Percentiles rank a stretch among this genome's conserved stretches.
phyloP scores from a whole-genome alignment of 257 asterid genomes.

The Lycium ferocissimum region DNA sequence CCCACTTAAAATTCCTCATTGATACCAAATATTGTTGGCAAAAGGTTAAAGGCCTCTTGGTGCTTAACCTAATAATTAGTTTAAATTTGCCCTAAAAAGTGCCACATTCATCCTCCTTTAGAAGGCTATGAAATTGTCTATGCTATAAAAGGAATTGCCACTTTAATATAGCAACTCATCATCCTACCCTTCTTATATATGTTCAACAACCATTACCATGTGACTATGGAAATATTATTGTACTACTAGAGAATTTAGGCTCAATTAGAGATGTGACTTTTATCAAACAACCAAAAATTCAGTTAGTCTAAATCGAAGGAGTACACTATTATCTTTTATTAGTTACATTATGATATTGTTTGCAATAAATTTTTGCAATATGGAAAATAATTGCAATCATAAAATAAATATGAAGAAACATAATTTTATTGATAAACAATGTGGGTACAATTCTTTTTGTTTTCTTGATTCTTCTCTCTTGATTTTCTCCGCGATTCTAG shows the following conservation, averaged over 20 bases:
- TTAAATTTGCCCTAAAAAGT: not conserved
- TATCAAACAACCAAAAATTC: not conserved
- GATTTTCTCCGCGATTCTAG: too few species aligned
- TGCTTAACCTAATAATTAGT: not conserved
- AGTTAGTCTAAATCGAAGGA: not conserved
- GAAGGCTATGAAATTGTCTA: constrained; percentile 1
- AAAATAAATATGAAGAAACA: too few species aligned
- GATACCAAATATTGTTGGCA: not conserved
- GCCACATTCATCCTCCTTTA: not conserved
- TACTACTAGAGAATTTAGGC: not conserved
- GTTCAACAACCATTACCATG: constrained; percentile 6
- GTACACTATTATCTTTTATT: not conserved
- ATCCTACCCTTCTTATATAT: not conserved
- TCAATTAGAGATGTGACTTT: not conserved
- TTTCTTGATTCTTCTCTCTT: too few species aligned
- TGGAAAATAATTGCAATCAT: too few species aligned
- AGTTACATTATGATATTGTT: not conserved
- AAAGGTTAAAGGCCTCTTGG: not conserved
- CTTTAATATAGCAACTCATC: constrained; percentile 9
- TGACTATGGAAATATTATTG: not conserved
- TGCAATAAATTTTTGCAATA: too few species aligned
- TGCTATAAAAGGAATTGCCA: not conserved
- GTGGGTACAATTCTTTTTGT: too few species aligned
- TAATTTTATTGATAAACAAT: too few species aligned
- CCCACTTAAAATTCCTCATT: not conserved